phyloP scores from a whole-genome alignment of 2,329 filamentous ascomycete species.

The Fusarium denticulatum region DNA sequence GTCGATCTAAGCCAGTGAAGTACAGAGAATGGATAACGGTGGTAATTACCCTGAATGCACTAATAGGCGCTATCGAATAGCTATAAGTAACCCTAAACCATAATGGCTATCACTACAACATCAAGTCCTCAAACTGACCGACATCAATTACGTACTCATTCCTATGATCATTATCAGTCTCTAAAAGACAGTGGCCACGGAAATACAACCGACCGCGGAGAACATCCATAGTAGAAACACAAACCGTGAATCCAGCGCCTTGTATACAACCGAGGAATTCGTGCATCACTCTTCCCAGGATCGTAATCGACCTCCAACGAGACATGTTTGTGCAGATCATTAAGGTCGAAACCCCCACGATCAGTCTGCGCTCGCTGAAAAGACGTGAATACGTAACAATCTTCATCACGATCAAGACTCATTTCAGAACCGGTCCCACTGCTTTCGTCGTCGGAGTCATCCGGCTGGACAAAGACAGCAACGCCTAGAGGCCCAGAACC shows the following conservation, averaged over 20 bases:
- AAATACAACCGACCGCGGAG: not conserved
- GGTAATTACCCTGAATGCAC: not conserved
- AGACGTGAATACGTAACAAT: not conserved
- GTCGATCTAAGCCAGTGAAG: rapidly evolving
- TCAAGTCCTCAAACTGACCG: no score
- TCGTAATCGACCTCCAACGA: not conserved
- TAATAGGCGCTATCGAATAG: not conserved
- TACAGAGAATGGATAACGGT: rapidly evolving
- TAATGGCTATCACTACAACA: no score
- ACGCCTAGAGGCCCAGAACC: not conserved
- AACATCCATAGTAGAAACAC: not conserved
- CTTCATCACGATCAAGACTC: not conserved
- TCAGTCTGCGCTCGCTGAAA: not conserved
- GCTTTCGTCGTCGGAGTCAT: not conserved
- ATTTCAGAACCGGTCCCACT: not conserved
- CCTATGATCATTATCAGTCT: not conserved
- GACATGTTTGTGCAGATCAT: not conserved
- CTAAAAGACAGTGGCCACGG: not conserved
- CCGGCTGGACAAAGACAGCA: not conserved
- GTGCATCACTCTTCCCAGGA: rapidly evolving
- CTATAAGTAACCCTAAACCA: rapidly evolving
- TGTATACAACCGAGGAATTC: not conserved
- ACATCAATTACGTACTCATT: no score
- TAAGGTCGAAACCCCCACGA: not conserved
- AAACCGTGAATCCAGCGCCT: not conserved